phyloP scores from a whole-genome alignment of 306 rosid genomes.

The Glycine tomentella region DNA sequence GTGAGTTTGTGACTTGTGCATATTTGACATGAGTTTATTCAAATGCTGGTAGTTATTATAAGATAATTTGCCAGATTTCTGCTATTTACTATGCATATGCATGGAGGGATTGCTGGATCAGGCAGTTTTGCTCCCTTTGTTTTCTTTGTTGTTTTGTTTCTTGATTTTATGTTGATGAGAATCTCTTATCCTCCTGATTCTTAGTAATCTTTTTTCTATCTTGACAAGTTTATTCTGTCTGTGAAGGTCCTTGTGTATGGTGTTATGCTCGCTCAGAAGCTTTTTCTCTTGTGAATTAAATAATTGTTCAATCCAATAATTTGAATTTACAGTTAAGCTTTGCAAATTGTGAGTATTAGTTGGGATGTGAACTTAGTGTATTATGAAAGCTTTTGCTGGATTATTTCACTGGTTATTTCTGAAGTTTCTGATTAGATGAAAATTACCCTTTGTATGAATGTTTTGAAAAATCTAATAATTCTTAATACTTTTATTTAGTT shows the following conservation, averaged over 20 bases:
- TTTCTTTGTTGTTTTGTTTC: background rate
- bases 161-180: background rate
- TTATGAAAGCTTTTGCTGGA: conserved; percentile 40
- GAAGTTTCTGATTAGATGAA: conserved; percentile 36
- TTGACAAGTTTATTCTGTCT: too few relatives aligned
- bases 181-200: background rate
- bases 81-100: background rate
- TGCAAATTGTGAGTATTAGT: background rate
- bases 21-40: too few relatives aligned
- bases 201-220: too few relatives aligned
- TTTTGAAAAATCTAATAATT: conserved; percentile 41
- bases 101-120: background rate
- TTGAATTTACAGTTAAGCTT: conserved; percentile 27
- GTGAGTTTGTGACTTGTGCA: too few relatives aligned
- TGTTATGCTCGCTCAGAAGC: conserved; percentile 13
- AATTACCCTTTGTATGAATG: conserved; percentile 16
- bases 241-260: background rate
- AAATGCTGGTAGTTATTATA: too few relatives aligned
- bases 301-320: conserved; percentile 22
- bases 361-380: conserved; percentile 28
- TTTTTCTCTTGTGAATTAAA: conserved; percentile 16
- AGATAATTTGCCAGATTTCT: too few relatives aligned
- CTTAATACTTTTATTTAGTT: conserved; percentile 25
- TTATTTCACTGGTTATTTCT: conserved; percentile 43
- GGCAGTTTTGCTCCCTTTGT: background rate